phyloP scores from a whole-genome alignment of 2,329 filamentous ascomycete species.

The Pseudogymnoascus sp. region DNA sequence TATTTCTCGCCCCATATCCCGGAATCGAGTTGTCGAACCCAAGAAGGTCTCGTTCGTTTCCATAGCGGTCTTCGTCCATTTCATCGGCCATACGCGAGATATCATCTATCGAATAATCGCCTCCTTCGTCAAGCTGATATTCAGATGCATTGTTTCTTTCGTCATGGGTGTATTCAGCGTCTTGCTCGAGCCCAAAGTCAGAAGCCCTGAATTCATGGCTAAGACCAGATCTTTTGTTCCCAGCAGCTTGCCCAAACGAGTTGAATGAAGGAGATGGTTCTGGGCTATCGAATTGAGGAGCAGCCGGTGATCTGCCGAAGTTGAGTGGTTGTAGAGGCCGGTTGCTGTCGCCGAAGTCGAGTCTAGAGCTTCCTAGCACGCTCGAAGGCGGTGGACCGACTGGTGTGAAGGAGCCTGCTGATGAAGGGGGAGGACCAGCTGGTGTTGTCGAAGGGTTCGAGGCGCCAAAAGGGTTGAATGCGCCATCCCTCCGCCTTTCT shows the following conservation, averaged over 20 bases:
- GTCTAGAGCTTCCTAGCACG: conserved; percentile 43
- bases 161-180: conserved; percentile 32
- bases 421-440: conserved; percentile 46
- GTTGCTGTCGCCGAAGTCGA: conserved; percentile 24
- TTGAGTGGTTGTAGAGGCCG: conserved; percentile 25
- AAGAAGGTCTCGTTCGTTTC: not conserved
- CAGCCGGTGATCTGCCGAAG: conserved; percentile 27
- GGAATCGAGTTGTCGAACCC: not conserved
- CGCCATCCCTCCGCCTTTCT: conserved; percentile 22
- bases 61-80: conserved; percentile 3
- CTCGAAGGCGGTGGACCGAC: conserved; percentile 43
- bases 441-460: conserved; percentile 46
- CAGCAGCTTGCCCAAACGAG: conserved; percentile 16
- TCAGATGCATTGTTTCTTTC: conserved; percentile 28
- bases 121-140: conserved; percentile 1
- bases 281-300: conserved; percentile 16
- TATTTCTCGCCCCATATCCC: not conserved
- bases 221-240: conserved; percentile 40
- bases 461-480: conserved; percentile 21
- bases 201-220: conserved; percentile 36
- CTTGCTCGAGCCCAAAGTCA: conserved; percentile 27
- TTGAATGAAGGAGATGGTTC: conserved; percentile 16
- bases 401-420: conserved; percentile 46
- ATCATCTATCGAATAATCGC: not conserved
- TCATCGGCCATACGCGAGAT: conserved; percentile 3